A percentile compares a stretch with the other conserved stretches of the same genome.
Conservation (phyloP, 768 basidiomycete genomes). For the Suillus cothurnatus region DNA sequence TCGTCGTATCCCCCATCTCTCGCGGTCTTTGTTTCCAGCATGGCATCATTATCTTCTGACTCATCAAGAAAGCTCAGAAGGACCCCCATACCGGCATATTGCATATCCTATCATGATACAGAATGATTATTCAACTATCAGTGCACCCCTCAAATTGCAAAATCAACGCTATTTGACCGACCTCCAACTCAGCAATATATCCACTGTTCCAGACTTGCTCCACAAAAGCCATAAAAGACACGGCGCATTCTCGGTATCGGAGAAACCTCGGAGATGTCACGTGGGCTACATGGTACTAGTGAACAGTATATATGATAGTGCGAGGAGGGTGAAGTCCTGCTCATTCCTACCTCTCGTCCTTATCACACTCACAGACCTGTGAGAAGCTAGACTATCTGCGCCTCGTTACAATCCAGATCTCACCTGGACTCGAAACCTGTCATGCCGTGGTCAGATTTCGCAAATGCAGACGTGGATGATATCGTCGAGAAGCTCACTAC, state of each 20-base stretch:
- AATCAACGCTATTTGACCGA: neutral
- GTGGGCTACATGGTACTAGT: neutral
- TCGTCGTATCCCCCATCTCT: neutral
- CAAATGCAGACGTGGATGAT: slow-evolving; percentile 59
- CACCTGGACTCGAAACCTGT: neutral
- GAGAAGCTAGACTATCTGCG: neutral
- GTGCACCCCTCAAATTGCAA: neutral
- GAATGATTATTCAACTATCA: neutral
- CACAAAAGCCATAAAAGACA: neutral
- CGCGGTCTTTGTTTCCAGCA: neutral
- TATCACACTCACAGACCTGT: slow-evolving; percentile 7
- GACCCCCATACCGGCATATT: neutral
- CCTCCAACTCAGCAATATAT: neutral
- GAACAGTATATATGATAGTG: slow-evolving; percentile 11
- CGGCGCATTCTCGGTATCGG: slow-evolving; percentile 11
- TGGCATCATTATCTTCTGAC: neutral
- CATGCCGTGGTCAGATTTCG: slow-evolving; percentile 74
- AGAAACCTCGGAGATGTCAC: slow-evolving; percentile 18
- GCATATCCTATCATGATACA: neutral
- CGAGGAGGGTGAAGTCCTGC: neutral
- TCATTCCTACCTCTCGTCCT: slow-evolving; percentile 13
- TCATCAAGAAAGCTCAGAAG: neutral
- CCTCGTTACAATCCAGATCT: neutral
- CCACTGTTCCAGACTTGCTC: neutral
- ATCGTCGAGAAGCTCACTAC: slow-evolving; percentile 68